Evolutionary conservation across 768 basidiomycete genomes (phyloP).

Genomic region (Lyophyllum shimeji): DNA sequence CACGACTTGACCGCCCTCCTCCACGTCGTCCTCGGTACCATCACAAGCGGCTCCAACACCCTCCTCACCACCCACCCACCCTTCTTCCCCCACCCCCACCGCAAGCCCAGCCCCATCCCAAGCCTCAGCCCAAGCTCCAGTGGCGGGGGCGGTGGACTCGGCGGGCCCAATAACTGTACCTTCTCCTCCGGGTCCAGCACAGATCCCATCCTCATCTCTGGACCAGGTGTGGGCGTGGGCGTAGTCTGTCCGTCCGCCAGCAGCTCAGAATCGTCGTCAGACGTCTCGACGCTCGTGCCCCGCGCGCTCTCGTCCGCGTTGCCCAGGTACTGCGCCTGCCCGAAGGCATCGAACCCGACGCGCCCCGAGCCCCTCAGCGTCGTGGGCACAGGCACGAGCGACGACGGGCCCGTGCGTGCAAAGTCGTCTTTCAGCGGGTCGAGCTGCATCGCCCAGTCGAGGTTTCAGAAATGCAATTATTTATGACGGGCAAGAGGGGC

Average conservation of each 20-base stretch:
- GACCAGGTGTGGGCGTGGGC: background rate
- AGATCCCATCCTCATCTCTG: background rate
- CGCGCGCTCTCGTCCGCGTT: background rate
- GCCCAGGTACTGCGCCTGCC: background rate
- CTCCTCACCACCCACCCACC: background rate
- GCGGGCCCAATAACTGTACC: conserved; percentile 14
- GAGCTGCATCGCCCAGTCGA: conserved; percentile 5
- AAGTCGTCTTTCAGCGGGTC: conserved; percentile 19
- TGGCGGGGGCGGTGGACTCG: conserved; percentile 13
- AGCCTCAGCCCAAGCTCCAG: too few relatives aligned
- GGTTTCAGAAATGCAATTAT: too few relatives aligned
- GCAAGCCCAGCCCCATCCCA: too few relatives aligned
- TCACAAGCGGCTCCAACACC: background rate
- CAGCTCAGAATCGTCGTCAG: background rate
- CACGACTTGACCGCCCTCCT: conserved; percentile 24
- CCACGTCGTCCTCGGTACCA: conserved; percentile 10
- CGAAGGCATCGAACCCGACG: background rate
- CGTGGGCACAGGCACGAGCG: conserved; percentile 12
- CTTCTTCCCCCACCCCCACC: background rate
- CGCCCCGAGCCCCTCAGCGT: conserved; percentile 11
- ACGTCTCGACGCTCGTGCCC: background rate
- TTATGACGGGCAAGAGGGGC: too few relatives aligned
- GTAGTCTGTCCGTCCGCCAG: conserved; percentile 10
- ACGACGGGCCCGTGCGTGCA: background rate
- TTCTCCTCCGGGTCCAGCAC: conserved; percentile 10